A percentile compares a stretch with the other conserved stretches of the same genome.
phyloP scores from a whole-genome alignment of 192 early-diverging fungal species.

The Helicostylum pulchrum region DNA sequence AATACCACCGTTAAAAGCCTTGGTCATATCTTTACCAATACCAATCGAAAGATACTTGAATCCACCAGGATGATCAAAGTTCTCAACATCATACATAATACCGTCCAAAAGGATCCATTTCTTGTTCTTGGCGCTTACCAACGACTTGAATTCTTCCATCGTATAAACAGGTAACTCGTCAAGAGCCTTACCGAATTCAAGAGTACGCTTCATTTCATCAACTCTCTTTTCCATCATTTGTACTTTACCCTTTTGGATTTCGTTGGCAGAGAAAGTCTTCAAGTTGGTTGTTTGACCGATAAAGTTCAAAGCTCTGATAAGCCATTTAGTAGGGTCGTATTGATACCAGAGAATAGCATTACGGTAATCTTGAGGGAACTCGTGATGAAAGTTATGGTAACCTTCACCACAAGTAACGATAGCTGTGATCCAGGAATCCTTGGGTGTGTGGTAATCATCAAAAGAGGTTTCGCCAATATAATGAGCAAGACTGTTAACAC shows the following conservation, averaged over 20 bases:
- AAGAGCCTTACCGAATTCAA: slow-evolving; percentile 73
- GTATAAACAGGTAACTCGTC: slow-evolving; percentile 66
- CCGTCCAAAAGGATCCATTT: slow-evolving; percentile 84
- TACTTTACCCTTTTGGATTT: slow-evolving; percentile 74
- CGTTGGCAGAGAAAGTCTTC: slow-evolving; percentile 76
- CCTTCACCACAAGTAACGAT: slow-evolving; percentile 80
- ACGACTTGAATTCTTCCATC: slow-evolving; percentile 58
- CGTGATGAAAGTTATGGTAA: slow-evolving; percentile 87
- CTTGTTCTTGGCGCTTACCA: slow-evolving; percentile 63
- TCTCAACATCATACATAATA: slow-evolving; percentile 74
- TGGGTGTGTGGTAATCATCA: slow-evolving; percentile 80
- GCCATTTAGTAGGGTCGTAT: slow-evolving; percentile 87
- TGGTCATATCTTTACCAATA: slow-evolving; percentile 82
- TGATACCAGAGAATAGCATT: slow-evolving; percentile 77
- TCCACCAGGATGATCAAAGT: slow-evolving; percentile 91
- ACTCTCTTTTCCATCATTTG: slow-evolving; percentile 80
- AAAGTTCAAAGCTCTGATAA: slow-evolving; percentile 55
- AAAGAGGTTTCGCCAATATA: slow-evolving; percentile 69
- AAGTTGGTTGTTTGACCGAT: slow-evolving; percentile 71
- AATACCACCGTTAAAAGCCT: slow-evolving; percentile 82
- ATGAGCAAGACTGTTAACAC: slow-evolving; percentile 83
- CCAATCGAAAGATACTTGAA: slow-evolving; percentile 61
- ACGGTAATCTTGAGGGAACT: slow-evolving; percentile 85
- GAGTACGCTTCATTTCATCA: slow-evolving; percentile 48
- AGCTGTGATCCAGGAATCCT: slow-evolving; percentile 78